A percentile compares a stretch with the other conserved stretches of the same genome.
Evolutionary conservation across 1,284 basidiomycete species (phyloP).

Genomic region (Amylostereum chailletii): DNA sequence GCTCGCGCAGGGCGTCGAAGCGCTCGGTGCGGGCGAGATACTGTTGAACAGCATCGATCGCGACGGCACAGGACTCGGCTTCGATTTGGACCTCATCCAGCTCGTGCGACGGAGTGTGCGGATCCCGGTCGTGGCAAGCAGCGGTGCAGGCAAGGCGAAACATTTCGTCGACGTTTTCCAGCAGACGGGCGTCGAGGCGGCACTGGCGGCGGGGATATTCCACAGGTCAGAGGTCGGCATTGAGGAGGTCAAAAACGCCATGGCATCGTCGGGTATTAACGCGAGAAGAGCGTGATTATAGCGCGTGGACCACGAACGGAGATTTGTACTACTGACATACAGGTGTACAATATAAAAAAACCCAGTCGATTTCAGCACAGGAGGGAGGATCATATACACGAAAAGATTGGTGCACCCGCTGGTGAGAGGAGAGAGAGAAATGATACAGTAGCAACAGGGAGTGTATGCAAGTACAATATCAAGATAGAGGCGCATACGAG

Average conservation of each 20-base stretch:
- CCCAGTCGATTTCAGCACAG: too few relatives aligned
- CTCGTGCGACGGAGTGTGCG: constrained; percentile 71
- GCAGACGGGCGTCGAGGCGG: constrained; percentile 81
- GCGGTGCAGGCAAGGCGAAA: constrained; percentile 76
- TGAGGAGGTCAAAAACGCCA: constrained; percentile 56
- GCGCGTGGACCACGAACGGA: neutral
- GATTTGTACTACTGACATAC: too few relatives aligned
- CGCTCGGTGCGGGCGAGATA: constrained; percentile 91
- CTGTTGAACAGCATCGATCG: constrained; percentile 95
- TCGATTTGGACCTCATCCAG: constrained; percentile 80
- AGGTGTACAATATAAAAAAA: too few relatives aligned
- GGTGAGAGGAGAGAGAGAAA: too few relatives aligned
- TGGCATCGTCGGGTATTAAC: constrained; percentile 44
- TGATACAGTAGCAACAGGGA: too few relatives aligned
- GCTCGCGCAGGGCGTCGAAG: constrained; percentile 83
- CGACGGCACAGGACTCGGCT: constrained; percentile 90
- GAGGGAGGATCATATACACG: too few relatives aligned
- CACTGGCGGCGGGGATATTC: constrained; percentile 96
- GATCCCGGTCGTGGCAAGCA: constrained; percentile 93
- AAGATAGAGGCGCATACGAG: too few relatives aligned
- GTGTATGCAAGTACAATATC: too few relatives aligned
- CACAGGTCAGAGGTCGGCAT: constrained; percentile 84
- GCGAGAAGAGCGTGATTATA: constrained; percentile 25
- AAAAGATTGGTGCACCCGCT: too few relatives aligned
- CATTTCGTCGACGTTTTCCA: constrained; percentile 88